phyloP scores from a whole-genome alignment of 2,329 filamentous ascomycete genomes.

The Fusarium sp. region DNA sequence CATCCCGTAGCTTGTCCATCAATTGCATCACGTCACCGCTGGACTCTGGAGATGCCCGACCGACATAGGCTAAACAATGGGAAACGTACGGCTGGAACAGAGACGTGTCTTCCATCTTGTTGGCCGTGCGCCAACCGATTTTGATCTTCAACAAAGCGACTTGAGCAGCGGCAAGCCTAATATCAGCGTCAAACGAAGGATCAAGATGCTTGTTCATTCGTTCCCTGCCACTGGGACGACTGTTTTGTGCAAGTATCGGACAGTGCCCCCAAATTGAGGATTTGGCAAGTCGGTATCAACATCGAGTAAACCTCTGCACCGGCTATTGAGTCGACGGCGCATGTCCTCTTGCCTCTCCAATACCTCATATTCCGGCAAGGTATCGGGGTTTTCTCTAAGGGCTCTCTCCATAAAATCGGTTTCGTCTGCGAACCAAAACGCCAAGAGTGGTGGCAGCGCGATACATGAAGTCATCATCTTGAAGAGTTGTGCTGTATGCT shows the following conservation, averaged over 20 bases:
- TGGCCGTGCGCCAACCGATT: background rate
- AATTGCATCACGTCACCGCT: background rate
- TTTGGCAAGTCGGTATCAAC: background rate
- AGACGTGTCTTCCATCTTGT: no score
- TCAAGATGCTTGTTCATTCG: background rate
- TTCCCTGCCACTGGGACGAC: background rate
- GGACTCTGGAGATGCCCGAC: fast-evolving
- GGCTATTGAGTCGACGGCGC: slow-evolving; percentile 10
- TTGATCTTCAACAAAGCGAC: background rate
- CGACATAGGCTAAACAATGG: fast-evolving
- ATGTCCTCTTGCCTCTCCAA: background rate
- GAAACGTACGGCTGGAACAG: background rate
- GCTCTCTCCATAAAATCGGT: background rate
- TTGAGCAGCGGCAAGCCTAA: slow-evolving; percentile 6
- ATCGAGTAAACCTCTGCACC: slow-evolving; percentile 23
- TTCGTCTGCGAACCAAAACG: slow-evolving; percentile 27
- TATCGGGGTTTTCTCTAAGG: background rate
- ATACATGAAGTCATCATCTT: background rate
- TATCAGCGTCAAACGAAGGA: background rate
- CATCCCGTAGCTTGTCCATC: background rate
- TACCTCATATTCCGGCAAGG: fast-evolving
- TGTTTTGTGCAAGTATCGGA: slow-evolving; percentile 6
- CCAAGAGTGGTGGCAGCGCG: fast-evolving
- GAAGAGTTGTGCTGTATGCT: slow-evolving; percentile 19
- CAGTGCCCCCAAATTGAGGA: fast-evolving